Base-by-base conservation (phyloP, 805 yeast genomes). In the Debaryomyces tyrocola region DNA sequence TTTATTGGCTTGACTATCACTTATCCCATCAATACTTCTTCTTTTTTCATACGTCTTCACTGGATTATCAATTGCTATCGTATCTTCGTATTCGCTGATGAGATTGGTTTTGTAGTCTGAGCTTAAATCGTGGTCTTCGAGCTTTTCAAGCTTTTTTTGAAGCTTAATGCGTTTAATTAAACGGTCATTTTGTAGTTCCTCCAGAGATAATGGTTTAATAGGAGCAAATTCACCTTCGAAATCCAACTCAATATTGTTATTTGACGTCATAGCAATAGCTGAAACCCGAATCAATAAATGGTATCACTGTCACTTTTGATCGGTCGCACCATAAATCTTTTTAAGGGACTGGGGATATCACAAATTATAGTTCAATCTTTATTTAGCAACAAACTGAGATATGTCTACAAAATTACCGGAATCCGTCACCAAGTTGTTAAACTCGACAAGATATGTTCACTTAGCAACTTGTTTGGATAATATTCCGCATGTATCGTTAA, bases 401-500 rank as follows among this genome's bases (percentile, higher is more conserved):
- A 31, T 31, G 34, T 14, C 34, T 31, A 31, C 14, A 2, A 31
- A 53, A 51, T 53, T 72, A 38, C 77, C 77, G 5, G 70, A 64
- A 2, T 60, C 69, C 9, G 76, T 71, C 2, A 59, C 61, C 37
- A 60, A 52, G 10, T 67, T 86, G 33, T 72, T 87, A 33, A 74
- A 80, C 48, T 73, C 78, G 11, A 84, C 89, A 9, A 78, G 84
- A 51, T 86, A 82, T 63, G 81, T 91, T 34, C 97, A 91, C 63
- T 73, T 91, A 40, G 97, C 92, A 2, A 92, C 98, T 1, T 80
- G 90, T 48, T 70, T 74, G 43, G 77, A 87, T 37, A 75, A 85
- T 55, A 65, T 81, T 38, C 98, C 98, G 5, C 94, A 91, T 50
- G 96, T 90, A 3, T 80, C 94, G 15, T 74, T 92, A 52, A 92